Evolutionary conservation across 176 grass and related monocot species (phyloP).

Genomic region (Phragmites australis): DNA sequence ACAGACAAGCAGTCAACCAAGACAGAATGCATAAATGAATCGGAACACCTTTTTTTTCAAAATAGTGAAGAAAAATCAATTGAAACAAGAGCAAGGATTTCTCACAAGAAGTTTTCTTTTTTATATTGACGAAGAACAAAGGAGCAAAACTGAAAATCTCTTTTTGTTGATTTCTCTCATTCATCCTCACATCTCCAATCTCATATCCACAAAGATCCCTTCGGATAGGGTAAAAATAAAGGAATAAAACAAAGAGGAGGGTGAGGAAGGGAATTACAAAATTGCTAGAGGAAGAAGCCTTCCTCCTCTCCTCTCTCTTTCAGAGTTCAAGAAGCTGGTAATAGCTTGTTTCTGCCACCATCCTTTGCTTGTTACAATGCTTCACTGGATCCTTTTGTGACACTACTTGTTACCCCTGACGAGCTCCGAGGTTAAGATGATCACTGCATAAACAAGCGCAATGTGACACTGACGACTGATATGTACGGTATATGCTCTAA

Average conservation of each 20-base stretch:
- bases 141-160: conserved; percentile 31
- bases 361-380: conserved; percentile 23
- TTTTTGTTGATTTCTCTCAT: conserved; percentile 39
- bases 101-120: neutral
- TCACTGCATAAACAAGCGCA: conserved; percentile 12
- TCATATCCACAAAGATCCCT: conserved; percentile 53
- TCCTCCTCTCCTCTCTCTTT: conserved; percentile 42
- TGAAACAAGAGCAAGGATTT: conserved; percentile 3
- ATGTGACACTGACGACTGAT: conserved; percentile 15
- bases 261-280: conserved; percentile 38
- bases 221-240: conserved; percentile 8
- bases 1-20: conserved; percentile 4
- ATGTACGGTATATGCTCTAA: conserved; percentile 36
- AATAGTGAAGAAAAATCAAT: neutral
- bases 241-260: conserved; percentile 25
- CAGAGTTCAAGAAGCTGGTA: conserved; percentile 41
- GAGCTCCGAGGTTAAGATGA: conserved; percentile 32
- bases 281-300: conserved; percentile 36
- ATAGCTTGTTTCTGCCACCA: conserved; percentile 43
- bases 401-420: conserved; percentile 31
- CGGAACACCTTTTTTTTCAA: conserved; percentile 23
- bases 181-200: conserved; percentile 36
- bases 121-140: conserved; percentile 27
- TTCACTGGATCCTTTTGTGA: conserved; percentile 26
- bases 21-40: conserved; percentile 36